Conservation (phyloP, 768 basidiomycete species). For the Lactarius sanguifluus region DNA sequence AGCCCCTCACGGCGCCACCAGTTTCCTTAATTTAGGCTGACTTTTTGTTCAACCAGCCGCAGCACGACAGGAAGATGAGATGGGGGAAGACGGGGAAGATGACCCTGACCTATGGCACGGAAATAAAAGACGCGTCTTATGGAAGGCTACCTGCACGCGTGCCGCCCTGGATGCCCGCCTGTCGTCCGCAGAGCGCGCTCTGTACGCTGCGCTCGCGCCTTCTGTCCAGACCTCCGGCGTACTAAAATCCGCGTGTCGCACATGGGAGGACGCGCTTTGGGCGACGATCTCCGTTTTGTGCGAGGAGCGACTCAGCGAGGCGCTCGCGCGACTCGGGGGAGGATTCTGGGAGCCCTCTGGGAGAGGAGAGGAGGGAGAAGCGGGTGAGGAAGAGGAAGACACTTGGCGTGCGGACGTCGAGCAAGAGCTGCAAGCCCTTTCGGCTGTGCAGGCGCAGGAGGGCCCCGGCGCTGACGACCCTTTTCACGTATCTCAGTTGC, state of each 20-base stretch:
- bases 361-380: conserved; percentile 37
- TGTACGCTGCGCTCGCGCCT: conserved; percentile 85
- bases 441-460: conserved; percentile 57
- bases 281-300: conserved; percentile 78
- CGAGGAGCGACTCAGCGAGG: conserved; percentile 74
- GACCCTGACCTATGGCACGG: conserved; percentile 60
- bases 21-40: conserved; percentile 3
- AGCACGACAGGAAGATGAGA: conserved; percentile 46
- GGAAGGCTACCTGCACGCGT: conserved; percentile 84
- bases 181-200: conserved; percentile 65
- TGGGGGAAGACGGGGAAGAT: conserved; percentile 46
- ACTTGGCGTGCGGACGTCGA: conserved; percentile 69
- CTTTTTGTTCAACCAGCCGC: conserved; percentile 45
- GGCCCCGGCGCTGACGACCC: conserved; percentile 70
- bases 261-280: conserved; percentile 98
- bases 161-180: conserved; percentile 71
- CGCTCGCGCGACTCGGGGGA: conserved; percentile 61
- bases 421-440: conserved; percentile 55
- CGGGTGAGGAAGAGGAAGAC: conserved; percentile 43
- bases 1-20: conserved; percentile 30
- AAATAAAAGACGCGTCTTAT: conserved; percentile 73
- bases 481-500: conserved; percentile 79
- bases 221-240: conserved; percentile 62
- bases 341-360: conserved; percentile 80
- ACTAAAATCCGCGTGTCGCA: conserved; percentile 72